Evolutionary conservation across 139 green algal species (phyloP), one percentile per base, ranked within the genome.

Genomic region (Limnomonas spitsbergensis): DNA sequence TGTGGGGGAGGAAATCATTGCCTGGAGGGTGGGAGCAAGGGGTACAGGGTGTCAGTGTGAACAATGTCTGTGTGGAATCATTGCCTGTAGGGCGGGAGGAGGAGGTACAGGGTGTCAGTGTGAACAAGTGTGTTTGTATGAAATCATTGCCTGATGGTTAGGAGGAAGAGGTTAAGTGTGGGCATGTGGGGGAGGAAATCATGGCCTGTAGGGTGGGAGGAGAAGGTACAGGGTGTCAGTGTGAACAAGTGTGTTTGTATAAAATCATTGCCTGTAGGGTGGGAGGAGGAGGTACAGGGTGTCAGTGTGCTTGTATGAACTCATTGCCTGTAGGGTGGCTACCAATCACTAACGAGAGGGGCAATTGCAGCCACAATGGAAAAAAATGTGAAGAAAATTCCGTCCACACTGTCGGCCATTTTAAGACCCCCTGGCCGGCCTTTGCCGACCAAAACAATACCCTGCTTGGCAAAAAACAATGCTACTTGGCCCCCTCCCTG

Each of bases 141-240:
- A 99, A 99, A 81, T 99, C 96, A 75, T 99, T 99, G 42, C 96
- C 47, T 61, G 4, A 38, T 2, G 69, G 35, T 6, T 35, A n/a
- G 47, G 47, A 14, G 47, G 47, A 4, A n/a, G 53, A 99, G 99
- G 84, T 99, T 96, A 72, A 99, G 89, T 9, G 96, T 99, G 26
- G 96, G 96, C 94, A 98, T 98, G 89, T 99, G 96, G 4, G 96
- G 96, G 84, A 99, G 80, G 81, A 99, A 99, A 81, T 99, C 96
- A 75, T 99, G 99, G 42, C 96, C 47, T 61, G 4, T 20, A 4
- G 69, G 35, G 24, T 35, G 54, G 47, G 47, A 14, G 47, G 47
- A 4, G 53, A n/a, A 99, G 99, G 84, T 99, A 96, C 74, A 99
- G 89, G 9, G 96, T 99, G 26, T 96, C 96, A 93, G 98, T 98